Evolutionary conservation across 495 filamentous ascomycete genomes (phyloP), one percentile per base, ranked within the genome.

Genomic region (Coniosporium apollinis): DNA sequence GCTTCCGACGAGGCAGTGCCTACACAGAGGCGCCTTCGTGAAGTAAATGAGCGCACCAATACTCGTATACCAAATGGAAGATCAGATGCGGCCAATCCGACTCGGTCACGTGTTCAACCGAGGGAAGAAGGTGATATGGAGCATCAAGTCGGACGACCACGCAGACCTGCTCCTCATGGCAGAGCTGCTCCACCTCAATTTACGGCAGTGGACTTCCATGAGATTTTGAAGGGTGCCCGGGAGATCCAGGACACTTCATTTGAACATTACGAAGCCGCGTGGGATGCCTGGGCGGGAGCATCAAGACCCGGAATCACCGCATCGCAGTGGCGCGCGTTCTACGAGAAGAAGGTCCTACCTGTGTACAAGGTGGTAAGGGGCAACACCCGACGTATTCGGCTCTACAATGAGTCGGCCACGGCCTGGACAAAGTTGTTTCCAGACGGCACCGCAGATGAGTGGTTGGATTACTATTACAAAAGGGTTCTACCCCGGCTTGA

Each of bases 271-370:
- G 33, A 22, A 9, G 34, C 30, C 16, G 46, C 43, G 3, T 52
- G 46, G 46, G 18, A 34, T 6, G 37, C 36, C 9, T 47, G 36
- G 39, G 42, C 43, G 5, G 15, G 36, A 7, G 16, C 25, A 3
- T 22, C n/a, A n/a, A n/a, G 22, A 10, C 30, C 40, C n/a, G n/a
- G 20, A n/a, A 43, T 47, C 29, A 33, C 42, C 4, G 46, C 34
- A 1, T 24, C 39, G 13, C 22, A 24, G 13, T 52, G 49, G 49
- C 33, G 22, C 2, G n/a, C 19, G 19, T 46, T 38, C 22, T 52
- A 39, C 30, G 33, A 44, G 15, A 19, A 40, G 15, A 34, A 13
- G 11, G 43, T 52, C 7, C 21, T 22, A 15, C 45, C 48, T 4
- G 28, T 36, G 1, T 43, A 42, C 14, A 40, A 19, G 37, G 19